Conservation (phyloP, 331 rosid species). For the Pyracantha coccinea region DNA sequence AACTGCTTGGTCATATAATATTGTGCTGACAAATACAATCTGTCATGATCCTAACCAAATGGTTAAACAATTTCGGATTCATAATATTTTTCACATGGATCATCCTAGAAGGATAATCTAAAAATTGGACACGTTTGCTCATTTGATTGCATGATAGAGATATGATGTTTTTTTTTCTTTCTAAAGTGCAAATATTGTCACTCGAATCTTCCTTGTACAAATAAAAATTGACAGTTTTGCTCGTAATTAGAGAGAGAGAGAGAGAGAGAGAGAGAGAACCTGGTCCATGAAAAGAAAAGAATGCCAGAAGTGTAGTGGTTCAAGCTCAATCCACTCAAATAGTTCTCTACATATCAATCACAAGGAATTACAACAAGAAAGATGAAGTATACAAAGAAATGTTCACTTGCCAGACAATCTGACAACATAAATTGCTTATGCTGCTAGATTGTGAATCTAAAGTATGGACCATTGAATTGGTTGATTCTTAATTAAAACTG, state of each 20-base stretch:
- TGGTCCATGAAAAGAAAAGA: slow-evolving; percentile 91
- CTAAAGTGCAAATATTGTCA: background rate
- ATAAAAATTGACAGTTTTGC: background rate
- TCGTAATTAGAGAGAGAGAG: background rate
- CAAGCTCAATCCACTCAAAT: slow-evolving; percentile 97
- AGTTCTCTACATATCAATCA: slow-evolving; percentile 55
- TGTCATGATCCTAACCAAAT: background rate
- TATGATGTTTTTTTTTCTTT: background rate
- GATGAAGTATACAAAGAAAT: slow-evolving; percentile 3
- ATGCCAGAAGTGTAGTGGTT: slow-evolving; percentile 80
- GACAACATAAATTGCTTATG: background rate
- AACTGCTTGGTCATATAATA: no score
- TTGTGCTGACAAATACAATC: no score
- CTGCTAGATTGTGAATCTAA: background rate
- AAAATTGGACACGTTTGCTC: background rate
- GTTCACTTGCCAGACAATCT: background rate
- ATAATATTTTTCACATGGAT: background rate
- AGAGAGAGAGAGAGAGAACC: slow-evolving; percentile 32
- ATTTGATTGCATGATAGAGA: background rate
- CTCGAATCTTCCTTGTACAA: background rate
- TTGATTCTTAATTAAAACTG: background rate
- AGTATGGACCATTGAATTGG: background rate
- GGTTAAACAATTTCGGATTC: background rate
- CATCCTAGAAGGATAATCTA: background rate
- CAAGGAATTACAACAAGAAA: slow-evolving; percentile 20